phyloP scores from a whole-genome alignment of 306 rosid genomes.

The Nissolia schottii region DNA sequence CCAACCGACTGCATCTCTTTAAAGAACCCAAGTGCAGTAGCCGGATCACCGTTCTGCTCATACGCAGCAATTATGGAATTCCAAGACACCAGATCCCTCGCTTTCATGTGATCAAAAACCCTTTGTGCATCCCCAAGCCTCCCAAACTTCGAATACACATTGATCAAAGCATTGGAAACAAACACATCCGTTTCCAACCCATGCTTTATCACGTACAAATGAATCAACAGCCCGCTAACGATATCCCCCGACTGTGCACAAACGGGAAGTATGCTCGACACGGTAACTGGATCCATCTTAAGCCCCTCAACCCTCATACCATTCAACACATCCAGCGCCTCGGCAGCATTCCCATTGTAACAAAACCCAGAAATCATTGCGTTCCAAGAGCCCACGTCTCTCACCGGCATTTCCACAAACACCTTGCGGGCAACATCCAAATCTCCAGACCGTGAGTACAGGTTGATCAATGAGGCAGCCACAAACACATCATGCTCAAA shows the following conservation, averaged over 20 bases:
- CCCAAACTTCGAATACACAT: constrained; percentile 44
- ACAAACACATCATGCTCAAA: constrained; percentile 43
- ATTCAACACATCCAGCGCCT: constrained; percentile 28
- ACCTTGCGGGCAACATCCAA: constrained; percentile 23
- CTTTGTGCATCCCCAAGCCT: constrained; percentile 29
- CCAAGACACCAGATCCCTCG: constrained; percentile 43
- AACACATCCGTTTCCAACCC: constrained; percentile 40
- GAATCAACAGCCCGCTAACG: constrained; percentile 36
- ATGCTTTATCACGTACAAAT: constrained; percentile 44
- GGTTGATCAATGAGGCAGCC: constrained; percentile 38
- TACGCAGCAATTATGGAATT: constrained; percentile 38
- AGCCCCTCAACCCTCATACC: constrained; percentile 31
- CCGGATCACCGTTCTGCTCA: constrained; percentile 43
- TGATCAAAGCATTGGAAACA: constrained; percentile 44
- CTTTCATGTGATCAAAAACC: constrained; percentile 37
- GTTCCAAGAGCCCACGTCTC: constrained; percentile 48
- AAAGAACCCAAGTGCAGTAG: constrained; percentile 29
- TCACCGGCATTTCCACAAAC: constrained; percentile 36
- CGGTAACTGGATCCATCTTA: constrained; percentile 36
- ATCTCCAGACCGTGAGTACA: constrained; percentile 34
- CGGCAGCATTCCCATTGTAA: constrained; percentile 33
- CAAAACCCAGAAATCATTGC: constrained; percentile 50
- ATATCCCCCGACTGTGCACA: constrained; percentile 31
- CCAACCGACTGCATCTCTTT: constrained; percentile 37
- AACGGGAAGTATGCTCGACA: constrained; percentile 40